Conservation (phyloP, 179 eudicot genomes). For the Beta lomatogona region DNA sequence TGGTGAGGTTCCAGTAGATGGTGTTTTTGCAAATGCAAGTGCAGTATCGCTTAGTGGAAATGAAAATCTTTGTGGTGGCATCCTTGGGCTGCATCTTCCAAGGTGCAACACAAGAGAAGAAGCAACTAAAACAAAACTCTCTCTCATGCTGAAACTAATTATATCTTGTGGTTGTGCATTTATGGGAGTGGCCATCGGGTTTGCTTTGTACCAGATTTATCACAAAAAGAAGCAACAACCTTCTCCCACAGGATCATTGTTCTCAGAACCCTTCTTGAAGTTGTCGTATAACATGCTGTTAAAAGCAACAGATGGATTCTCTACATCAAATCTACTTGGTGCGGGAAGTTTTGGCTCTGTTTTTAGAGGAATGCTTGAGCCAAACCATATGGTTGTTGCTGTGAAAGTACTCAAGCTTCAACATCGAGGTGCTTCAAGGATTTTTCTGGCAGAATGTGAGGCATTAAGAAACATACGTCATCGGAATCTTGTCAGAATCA, state of each 20-base stretch:
- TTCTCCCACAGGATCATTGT: not conserved
- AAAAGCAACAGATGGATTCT: slow-evolving; percentile 25
- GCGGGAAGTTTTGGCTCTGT: slow-evolving; percentile 13
- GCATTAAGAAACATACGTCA: slow-evolving; percentile 13
- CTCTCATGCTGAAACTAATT: not conserved
- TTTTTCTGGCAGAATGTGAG: slow-evolving; percentile 20
- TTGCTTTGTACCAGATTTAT: slow-evolving; percentile 1
- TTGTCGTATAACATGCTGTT: slow-evolving; percentile 17
- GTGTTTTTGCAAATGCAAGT: slow-evolving; percentile 22
- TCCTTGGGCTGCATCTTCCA: slow-evolving; percentile 15
- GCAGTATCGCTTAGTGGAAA: slow-evolving; percentile 19
- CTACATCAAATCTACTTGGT: slow-evolving; percentile 17
- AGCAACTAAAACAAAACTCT: not conserved
- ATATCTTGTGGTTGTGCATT: slow-evolving; percentile 1
- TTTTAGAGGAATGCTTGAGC: not conserved
- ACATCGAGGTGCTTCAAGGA: slow-evolving; percentile 5
- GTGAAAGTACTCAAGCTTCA: slow-evolving; percentile 23
- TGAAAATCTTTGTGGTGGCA: slow-evolving; percentile 25
- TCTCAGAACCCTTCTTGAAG: not conserved
- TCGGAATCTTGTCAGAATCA: slow-evolving; percentile 17
- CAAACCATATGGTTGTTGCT: slow-evolving; percentile 12
- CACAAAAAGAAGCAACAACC: not conserved
- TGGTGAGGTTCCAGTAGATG: slow-evolving; percentile 15
- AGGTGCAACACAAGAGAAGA: not conserved
- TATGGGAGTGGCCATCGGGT: slow-evolving; percentile 1